Percentiles rank a stretch among this genome's conserved stretches.
Evolutionary conservation across 306 rosid genomes (phyloP).

Genomic region (Benincasa hispida): DNA sequence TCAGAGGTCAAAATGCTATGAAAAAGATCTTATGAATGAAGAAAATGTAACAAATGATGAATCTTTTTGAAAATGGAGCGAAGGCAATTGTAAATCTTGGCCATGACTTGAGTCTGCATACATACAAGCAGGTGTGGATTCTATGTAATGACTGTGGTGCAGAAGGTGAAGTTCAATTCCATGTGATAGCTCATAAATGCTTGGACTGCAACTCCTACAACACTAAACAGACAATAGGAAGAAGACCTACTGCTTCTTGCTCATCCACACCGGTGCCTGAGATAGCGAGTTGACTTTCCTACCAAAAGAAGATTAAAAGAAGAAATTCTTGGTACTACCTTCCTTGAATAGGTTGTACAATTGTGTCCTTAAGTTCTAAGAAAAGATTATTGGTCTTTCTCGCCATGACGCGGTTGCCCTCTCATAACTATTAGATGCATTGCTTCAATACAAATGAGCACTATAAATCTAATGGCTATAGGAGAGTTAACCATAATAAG

Average conservation of each 20-base stretch:
- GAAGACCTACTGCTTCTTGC: constrained; percentile 24
- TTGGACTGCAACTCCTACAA: constrained; percentile 52
- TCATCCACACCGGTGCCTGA: constrained; percentile 20
- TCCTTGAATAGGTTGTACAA: no score
- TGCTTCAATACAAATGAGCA: not conserved
- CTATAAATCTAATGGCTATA: not conserved
- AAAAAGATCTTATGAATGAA: not conserved
- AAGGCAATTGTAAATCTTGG: not conserved
- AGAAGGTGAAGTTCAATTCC: constrained; percentile 41
- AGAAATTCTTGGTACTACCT: not conserved
- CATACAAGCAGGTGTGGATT: constrained; percentile 49
- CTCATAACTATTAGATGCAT: not conserved
- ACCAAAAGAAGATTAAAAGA: not conserved
- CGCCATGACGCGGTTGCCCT: not conserved
- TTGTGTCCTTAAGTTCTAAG: not conserved
- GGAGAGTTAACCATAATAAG: not conserved
- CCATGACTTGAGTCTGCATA: not conserved
- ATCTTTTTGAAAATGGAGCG: not conserved
- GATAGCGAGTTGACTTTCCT: constrained; percentile 9
- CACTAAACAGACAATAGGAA: constrained; percentile 42
- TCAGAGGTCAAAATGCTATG: not conserved
- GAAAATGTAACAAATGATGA: not conserved
- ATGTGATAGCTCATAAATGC: constrained; percentile 53
- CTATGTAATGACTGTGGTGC: constrained; percentile 67
- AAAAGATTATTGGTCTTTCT: not conserved